A percentile compares a stretch with the other conserved stretches of the same genome.
Conservation (phyloP, 257 asterid genomes). For the Fraxinus pennsylvanica region DNA sequence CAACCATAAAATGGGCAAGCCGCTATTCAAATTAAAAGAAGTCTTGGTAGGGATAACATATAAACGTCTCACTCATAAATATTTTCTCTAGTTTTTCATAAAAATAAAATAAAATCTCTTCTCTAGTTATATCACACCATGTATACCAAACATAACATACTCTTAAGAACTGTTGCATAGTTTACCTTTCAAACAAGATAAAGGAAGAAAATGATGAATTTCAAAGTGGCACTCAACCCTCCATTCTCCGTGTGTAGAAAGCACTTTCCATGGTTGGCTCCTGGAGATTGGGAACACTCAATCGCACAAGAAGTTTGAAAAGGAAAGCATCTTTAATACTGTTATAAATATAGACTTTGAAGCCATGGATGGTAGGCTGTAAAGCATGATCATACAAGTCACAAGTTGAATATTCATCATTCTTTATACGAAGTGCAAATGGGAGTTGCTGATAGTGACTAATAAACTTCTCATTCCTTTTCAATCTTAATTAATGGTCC, state of each 20-base stretch:
- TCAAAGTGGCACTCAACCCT: conserved; percentile 2
- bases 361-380: background rate
- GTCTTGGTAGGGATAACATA: background rate
- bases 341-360: background rate
- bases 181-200: background rate
- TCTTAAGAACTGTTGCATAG: background rate
- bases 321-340: background rate
- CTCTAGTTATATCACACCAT: background rate
- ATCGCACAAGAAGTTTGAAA: background rate
- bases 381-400: background rate
- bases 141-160: background rate
- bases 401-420: background rate
- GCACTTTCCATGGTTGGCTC: background rate
- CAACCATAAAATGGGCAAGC: too few relatives aligned
- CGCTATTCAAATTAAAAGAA: too few relatives aligned
- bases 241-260: background rate
- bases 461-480: background rate
- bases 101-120: too few relatives aligned
- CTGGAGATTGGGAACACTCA: background rate
- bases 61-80: too few relatives aligned
- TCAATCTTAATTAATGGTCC: background rate
- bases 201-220: background rate
- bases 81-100: too few relatives aligned
- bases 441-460: background rate
- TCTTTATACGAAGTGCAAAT: background rate